Percentiles rank a stretch among this genome's conserved stretches.
Conservation (phyloP, 2,329 filamentous ascomycete genomes). For the Fusarium secorum region DNA sequence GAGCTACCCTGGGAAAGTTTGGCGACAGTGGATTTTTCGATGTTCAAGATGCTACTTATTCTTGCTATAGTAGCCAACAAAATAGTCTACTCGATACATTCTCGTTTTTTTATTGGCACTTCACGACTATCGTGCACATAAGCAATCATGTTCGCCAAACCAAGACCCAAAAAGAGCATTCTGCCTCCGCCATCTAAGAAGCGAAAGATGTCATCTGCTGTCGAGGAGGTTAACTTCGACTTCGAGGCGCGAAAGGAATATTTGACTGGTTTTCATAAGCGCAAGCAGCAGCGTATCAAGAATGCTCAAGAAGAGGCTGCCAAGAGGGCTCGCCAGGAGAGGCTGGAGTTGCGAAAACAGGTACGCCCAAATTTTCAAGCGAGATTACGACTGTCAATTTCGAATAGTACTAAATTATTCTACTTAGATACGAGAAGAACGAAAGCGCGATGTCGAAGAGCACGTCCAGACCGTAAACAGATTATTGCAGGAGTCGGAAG, state of each 20-base stretch:
- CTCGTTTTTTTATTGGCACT: background rate
- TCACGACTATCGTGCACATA: background rate
- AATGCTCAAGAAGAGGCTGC: constrained; percentile 82
- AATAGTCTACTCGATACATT: constrained; percentile 3
- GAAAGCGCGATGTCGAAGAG: constrained; percentile 80
- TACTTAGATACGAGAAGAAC: constrained; percentile 78
- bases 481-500: constrained; percentile 68
- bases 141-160: constrained; percentile 61
- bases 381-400: background rate
- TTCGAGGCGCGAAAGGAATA: constrained; percentile 80
- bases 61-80: constrained; percentile 4
- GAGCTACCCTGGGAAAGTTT: constrained; percentile 35
- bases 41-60: background rate
- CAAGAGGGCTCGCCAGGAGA: constrained; percentile 80
- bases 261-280: constrained; percentile 95
- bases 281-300: constrained; percentile 86
- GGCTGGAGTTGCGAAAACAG: constrained; percentile 75
- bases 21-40: constrained; percentile 32
- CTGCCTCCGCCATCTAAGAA: constrained; percentile 71
- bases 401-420: constrained; percentile 19
- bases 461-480: constrained; percentile 81
- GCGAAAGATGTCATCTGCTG: constrained; percentile 64
- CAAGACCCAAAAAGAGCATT: constrained; percentile 63
- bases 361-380: constrained; percentile 55
- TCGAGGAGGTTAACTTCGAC: constrained; percentile 90